Base-by-base conservation (phyloP, 2,329 filamentous ascomycete genomes). In the Lachnellula arida region DNA sequence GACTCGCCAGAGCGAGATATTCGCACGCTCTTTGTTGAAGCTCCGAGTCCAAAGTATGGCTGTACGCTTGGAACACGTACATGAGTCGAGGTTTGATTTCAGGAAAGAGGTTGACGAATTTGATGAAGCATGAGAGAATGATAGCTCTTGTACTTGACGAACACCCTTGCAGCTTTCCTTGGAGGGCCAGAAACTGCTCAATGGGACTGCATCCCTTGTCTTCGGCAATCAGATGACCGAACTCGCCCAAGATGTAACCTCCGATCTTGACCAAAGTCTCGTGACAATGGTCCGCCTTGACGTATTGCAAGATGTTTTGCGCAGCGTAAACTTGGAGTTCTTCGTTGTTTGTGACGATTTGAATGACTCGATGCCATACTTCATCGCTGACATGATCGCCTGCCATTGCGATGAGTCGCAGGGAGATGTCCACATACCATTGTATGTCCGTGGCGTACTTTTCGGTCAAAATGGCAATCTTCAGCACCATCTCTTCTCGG, bases 321-420 rank as follows among this genome's bases (percentile, higher is more conserved):
- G 94, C 91, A 1, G 94, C 94, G 70, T 99, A 99, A 0, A 96
- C 87, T 73, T 99, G 94, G 11, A 99, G 80, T 72, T 97, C 93
- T 72, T 99, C 94, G 72, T 99, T 99, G 77, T 99, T 99, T 53
- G 94, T 97, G 57, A 97, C 92, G 65, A 99, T 97, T 72, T 99
- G 94, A 60, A 96, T 97, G 54, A 99, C 93, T 65, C 94, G 86
- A 72, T 99, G 94, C 94, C 94, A 99, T 17, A 99, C 94, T 74
- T 99, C 94, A 61, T 99, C 95, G 72, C 93, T 97, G 64, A 99
- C 93, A 71, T 99, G 94, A 68, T 99, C 94, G 63, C 94, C 94
- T 3, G 95, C 94, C 84, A 97, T 92, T 56, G 93, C 91, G 57
- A 99, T 92, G 51, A 99, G 81, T 54, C 93, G 86, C 63, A 99